Base-by-base conservation (phyloP, 139 green algal species). In the Ettlia oleoabundans region DNA sequence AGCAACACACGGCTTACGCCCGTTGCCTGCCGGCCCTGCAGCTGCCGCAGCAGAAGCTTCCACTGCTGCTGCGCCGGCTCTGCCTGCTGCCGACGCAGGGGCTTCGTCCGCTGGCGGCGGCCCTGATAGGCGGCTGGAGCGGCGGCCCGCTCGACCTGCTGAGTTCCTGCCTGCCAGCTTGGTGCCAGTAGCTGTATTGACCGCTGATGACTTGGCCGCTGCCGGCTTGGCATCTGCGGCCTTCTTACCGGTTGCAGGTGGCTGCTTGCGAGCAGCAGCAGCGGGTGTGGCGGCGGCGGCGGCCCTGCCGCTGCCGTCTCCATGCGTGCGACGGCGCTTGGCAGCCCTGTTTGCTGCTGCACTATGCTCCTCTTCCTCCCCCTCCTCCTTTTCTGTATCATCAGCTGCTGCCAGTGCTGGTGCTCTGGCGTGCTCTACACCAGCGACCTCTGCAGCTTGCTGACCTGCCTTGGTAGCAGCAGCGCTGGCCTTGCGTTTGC, bases 201-300 rank as follows among this genome's bases (percentile, higher is more conserved):
- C 37, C 15, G 66, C 66, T 22, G 30, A 30, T 10, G 71, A 15
- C 71, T 77, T 77, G 71, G 52, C 51, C 15, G 72, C 72, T 38
- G 70, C 42, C 15, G 10, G n/a, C 37, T 52, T 53, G 37, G 55
- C 55, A n/a, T 5, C 55, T 65, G 55, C 18, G 18, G 15, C 18
- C 18, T 28, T n/a, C 55, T 65, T 65, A 22, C 15, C 55, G 21
- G 55, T 22, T 32, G 55, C 55, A 32, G 21, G 47, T 15, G 47
- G 10, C 47, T 10, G 47, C 47, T 58, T 58, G 10, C 13, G 18
- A 65, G 15, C 55, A 5, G 55, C 55, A n/a, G 55, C 55, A n/a
- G 55, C 55, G 55, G 55, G 55, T 28, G 55, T 32, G 55, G 18
- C 55, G 9, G 55, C 18, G 55, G 55, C 21, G 55, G 55, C 55